Base-by-base conservation (phyloP, 2,329 filamentous ascomycete species). In the Monosporascus sp. region DNA sequence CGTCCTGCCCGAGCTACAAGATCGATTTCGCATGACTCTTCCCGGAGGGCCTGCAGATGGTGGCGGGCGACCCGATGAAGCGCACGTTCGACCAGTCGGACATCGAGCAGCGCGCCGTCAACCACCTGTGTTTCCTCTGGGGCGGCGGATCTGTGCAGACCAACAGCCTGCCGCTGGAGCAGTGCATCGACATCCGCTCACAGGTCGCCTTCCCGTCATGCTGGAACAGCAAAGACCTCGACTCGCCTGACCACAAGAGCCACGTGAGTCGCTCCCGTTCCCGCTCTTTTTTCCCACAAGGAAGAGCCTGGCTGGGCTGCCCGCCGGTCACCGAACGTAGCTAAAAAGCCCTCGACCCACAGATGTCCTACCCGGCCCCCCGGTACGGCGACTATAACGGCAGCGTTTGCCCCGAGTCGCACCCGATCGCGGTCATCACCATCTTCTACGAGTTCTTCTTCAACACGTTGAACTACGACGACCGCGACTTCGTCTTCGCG, bases 221-320 rank as follows among this genome's bases (percentile, higher is more conserved):
- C 35, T 61, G 56, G 58, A 58, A 62, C 14, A 58, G 60, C 19
- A 51, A 53, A 38, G 58, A 61, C 37, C 48, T 54, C 1, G 59
- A 62, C 41, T 55, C 54, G 37, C 50, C 55, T 1, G 56, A 62
- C 38, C 59, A 61, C 52, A 53, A 53, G 17, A 56, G 49, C 17
- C 60, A 62, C 17, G 55, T 62, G n/a, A 16, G 24, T 46, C 17
- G 16, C 9, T 5, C 26, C 24, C 19, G n/a, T 43, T 43, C 9
- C 40, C 6, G 26, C 26, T 2, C 26, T 5, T 31, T 11, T 11
- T 31, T 5, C 27, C 27, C 8, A 31, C 9, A 31, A 31, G 27
- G 27, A 27, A 27, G 8, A 31, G 27, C 11, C 27, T 24, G 17
- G 11, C 41, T 20, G 41, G n/a, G 20, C 41, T 24, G 41, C n/a